A percentile compares a stretch with the other conserved stretches of the same genome.
phyloP scores from a whole-genome alignment of 2,329 filamentous ascomycete species.

The Lanzia echinophila region DNA sequence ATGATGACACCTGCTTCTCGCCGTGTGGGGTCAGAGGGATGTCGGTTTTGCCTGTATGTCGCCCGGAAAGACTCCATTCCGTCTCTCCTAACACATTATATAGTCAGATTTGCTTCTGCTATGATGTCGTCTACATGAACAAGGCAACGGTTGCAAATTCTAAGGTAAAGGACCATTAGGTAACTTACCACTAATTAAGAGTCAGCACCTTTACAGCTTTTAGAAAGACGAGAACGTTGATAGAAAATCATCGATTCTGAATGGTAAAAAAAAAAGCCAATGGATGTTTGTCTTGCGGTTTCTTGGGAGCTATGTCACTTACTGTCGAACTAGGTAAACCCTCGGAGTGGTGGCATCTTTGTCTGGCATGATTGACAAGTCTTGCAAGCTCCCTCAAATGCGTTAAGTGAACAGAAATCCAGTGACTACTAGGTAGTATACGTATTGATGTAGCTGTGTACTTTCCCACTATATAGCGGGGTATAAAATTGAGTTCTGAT shows the following conservation, averaged over 20 bases:
- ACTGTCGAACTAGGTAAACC: conserved; percentile 36
- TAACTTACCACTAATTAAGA: conserved; percentile 8
- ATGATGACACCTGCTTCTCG: conserved; percentile 37
- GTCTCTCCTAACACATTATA: conserved; percentile 34
- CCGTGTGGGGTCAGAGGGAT: conserved; percentile 36
- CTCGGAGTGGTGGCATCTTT: conserved; percentile 33
- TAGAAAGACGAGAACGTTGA: neutral
- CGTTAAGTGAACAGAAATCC: no score
- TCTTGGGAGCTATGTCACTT: conserved; percentile 12
- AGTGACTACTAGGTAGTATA: no score
- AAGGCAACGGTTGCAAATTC: neutral
- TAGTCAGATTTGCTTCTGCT: conserved; percentile 6
- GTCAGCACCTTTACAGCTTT: neutral
- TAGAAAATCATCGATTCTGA: neutral
- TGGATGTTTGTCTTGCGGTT: neutral
- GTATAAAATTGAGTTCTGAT: no score
- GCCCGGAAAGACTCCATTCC: conserved; percentile 41
- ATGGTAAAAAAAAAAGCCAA: neutral
- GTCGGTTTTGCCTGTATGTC: conserved; percentile 39
- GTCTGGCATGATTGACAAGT: conserved; percentile 28
- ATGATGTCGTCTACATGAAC: neutral
- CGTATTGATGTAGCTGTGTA: no score
- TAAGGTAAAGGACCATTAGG: neutral
- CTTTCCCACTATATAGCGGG: no score
- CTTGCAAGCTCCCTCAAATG: neutral